phyloP scores from a whole-genome alignment of 805 yeast species.

The Peterozyma toletana region DNA sequence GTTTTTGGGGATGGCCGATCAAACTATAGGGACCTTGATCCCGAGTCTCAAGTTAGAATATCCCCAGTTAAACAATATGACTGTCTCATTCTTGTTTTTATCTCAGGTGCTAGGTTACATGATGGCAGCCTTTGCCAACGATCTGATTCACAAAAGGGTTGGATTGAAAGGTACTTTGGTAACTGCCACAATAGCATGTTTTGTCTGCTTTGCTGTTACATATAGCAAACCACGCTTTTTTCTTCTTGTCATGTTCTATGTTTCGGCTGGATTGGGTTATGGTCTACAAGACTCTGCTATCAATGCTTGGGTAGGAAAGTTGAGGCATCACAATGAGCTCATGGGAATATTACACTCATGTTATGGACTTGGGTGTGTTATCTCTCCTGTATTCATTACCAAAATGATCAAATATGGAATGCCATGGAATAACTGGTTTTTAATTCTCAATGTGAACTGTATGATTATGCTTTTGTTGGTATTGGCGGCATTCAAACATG shows the following conservation, averaged over 20 bases:
- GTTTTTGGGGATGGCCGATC: not conserved
- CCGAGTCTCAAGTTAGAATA: not conserved
- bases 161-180: slow-evolving; percentile 39
- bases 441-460: slow-evolving; percentile 25
- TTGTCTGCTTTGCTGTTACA: slow-evolving; percentile 15
- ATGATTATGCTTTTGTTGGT: slow-evolving; percentile 18
- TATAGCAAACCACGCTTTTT: slow-evolving; percentile 32
- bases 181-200: not conserved
- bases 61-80: not conserved
- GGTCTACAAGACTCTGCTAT: slow-evolving; percentile 51
- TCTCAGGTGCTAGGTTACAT: slow-evolving; percentile 49
- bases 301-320: slow-evolving; percentile 44
- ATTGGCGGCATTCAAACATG: slow-evolving; percentile 27
- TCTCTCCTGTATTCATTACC: slow-evolving; percentile 41
- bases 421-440: slow-evolving; percentile 41
- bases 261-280: slow-evolving; percentile 42
- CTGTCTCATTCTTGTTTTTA: slow-evolving; percentile 40
- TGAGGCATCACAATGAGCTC: slow-evolving; percentile 41
- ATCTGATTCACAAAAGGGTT: slow-evolving; percentile 27
- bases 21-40: not conserved
- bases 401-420: slow-evolving; percentile 28
- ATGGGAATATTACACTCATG: slow-evolving; percentile 46
- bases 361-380: slow-evolving; percentile 47
- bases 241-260: slow-evolving; percentile 29
- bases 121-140: slow-evolving; percentile 40